Base-by-base conservation (phyloP, 2,329 filamentous ascomycete genomes). In the Orbilia oligospora region DNA sequence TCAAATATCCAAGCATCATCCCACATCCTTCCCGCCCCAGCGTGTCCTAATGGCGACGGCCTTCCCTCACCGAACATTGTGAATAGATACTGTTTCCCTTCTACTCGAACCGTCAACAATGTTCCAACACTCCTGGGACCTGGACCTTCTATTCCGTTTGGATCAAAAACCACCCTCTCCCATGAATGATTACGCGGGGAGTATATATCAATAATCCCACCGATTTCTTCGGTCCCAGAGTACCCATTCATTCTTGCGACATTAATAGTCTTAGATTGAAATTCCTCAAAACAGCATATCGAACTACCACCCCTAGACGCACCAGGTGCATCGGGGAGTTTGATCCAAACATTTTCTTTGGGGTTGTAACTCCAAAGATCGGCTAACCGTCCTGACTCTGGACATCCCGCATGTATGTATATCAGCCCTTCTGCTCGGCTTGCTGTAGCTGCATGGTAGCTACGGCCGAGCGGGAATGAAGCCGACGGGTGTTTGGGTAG, bases 361-460 rank as follows among this genome's bases (percentile, higher is more conserved):
- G 95, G 84, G 82, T 91, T 90, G 83, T 97, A 97, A 0, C 89
- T 89, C 93, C 93, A 97, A 5, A 94, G 84, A 83, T 97, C 93
- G 10, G 86, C 86, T 2, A 92, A 86, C 2, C 90, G 86, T 10
- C 90, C 91, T 30, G 85, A 87, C 5, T 88, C 87, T 0, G 92
- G 87, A 82, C 90, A 92, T 2, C 93, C 93, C 3, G 91, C 93
- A 83, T 97, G 93, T 36, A 97, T 83, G 83, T 92, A 91, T 55
- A 97, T 86, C 0, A 51, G 8, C 3, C 89, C 92, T 20, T 91
- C 90, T 70, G 88, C 86, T 44, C 86, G 89, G 3, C 89, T 86
- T 9, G 36, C 33, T 3, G 88, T 86, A 67, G 89, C 88, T 38
- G 88, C 86, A 84, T 96, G 93, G 82, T 92, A 92, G 85, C 91